Percentiles rank a stretch among this genome's conserved stretches.
Evolutionary conservation across 805 yeast genomes (phyloP).

Genomic region (Cyberlindnera maclurae): DNA sequence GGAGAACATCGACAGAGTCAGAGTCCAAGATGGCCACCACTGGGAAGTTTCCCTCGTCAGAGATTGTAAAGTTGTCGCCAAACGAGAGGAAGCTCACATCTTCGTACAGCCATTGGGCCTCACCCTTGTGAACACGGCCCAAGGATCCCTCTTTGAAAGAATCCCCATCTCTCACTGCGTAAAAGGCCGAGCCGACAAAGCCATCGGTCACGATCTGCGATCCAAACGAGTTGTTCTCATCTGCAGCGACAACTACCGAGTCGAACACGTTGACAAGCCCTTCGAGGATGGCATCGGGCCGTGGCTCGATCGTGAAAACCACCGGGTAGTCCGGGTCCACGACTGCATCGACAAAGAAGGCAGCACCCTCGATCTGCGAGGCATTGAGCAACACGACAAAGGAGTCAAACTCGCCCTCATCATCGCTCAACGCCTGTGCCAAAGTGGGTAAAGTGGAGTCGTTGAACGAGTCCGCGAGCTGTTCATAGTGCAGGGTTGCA

Average conservation of each 20-base stretch:
- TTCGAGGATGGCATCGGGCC: conserved; percentile 44
- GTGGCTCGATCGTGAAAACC: conserved; percentile 45
- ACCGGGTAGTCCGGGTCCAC: conserved; percentile 32
- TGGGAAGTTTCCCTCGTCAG: conserved; percentile 13
- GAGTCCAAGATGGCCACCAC: conserved; percentile 38
- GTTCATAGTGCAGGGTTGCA: conserved; percentile 32
- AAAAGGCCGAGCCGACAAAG: conserved; percentile 39
- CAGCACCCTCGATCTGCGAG: conserved; percentile 43
- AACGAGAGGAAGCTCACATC: conserved; percentile 6
- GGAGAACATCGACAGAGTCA: conserved; percentile 34
- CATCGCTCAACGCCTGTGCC: conserved; percentile 29
- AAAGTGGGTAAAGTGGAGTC: conserved; percentile 24
- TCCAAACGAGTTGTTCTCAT: conserved; percentile 30
- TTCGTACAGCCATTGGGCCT: conserved; percentile 31
- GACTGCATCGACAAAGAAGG: conserved; percentile 39
- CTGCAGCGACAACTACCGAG: conserved; percentile 40
- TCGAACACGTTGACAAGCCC: conserved; percentile 47
- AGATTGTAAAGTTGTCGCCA: conserved; percentile 10
- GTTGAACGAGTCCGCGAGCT: conserved; percentile 24
- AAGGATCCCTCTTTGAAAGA: conserved; percentile 39
- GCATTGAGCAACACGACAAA: conserved; percentile 45
- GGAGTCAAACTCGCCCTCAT: conserved; percentile 30
- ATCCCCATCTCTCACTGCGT: conserved; percentile 43
- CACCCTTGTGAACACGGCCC: conserved; percentile 41
- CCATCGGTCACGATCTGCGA: conserved; percentile 41